Evolutionary conservation across 2,329 filamentous ascomycete genomes (phyloP).

Genomic region (Ceratocystis colombiana): DNA sequence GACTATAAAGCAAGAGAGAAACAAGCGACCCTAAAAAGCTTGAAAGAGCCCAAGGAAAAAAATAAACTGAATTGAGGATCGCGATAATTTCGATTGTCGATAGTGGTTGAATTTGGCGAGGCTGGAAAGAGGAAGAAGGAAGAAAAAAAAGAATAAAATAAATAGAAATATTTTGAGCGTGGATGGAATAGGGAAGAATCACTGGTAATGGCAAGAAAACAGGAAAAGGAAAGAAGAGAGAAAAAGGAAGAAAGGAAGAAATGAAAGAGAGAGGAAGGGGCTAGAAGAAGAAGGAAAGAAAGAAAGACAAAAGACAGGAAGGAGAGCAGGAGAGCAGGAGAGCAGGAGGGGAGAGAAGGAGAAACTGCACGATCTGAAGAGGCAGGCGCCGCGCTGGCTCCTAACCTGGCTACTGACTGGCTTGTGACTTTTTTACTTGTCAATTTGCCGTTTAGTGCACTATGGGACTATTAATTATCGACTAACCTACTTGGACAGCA

Average conservation of each 20-base stretch:
- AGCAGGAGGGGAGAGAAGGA: no score
- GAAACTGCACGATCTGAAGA: no score
- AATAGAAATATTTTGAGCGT: conserved; percentile 4
- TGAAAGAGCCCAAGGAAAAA: not conserved
- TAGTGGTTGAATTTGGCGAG: conserved; percentile 18
- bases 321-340: no score
- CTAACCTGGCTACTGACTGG: no score
- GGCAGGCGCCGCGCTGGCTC: no score
- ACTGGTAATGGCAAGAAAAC: not conserved
- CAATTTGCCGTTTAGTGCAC: no score
- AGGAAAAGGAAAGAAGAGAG: conserved; percentile 12
- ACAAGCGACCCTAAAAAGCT: not conserved
- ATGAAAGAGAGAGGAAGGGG: not conserved
- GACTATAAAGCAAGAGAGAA: conserved; percentile 13
- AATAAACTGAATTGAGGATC: conserved; percentile 8
- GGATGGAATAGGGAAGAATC: not conserved
- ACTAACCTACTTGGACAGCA: no score
- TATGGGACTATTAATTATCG: no score
- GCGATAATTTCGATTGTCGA: not conserved
- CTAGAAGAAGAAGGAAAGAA: no score
- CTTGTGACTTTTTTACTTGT: no score
- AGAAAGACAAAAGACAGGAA: no score
- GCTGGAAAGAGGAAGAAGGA: conserved; percentile 21
- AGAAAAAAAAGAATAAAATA: conserved; percentile 14
- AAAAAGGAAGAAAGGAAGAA: conserved; percentile 4